Base-by-base conservation (phyloP, 2,329 filamentous ascomycete genomes). In the Zalaria sp. region DNA sequence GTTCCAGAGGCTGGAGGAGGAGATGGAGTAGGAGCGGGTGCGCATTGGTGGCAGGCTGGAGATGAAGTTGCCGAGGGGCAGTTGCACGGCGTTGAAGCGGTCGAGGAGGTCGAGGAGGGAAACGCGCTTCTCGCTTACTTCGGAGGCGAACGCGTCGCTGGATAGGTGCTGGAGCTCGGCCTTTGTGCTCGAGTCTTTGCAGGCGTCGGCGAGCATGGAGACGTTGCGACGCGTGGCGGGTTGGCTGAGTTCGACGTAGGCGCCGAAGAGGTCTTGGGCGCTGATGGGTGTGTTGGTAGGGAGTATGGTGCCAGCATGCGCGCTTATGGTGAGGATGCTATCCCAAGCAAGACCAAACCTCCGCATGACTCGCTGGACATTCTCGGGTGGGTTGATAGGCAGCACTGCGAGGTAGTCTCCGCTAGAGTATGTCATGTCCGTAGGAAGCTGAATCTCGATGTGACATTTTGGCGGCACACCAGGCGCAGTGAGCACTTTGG, bases 41-140 rank as follows among this genome's bases (percentile, higher is more conserved):
- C 82, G 77, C 77, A 91, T 83, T 0, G 83, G 79, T 2, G 81
- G 81, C 1, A 87, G 71, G 68, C 86, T 79, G 29, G 70, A 68
- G 5, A 91, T 67, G 63, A 82, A 89, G 11, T 73, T 62, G 3
- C 71, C 71, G 25, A 91, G 70, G 3, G 81, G 69, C 0, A 89
- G 59, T 3, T 71, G 60, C 28, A 83, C 65, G 0, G 66, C 60
- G 0, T 72, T 67, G 53, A 77, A 80, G 7, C 70, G 66, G 52
- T 84, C 77, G 1, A 89, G 68, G 2, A 89, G 65, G 46, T 87
- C 80, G 5, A 89, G 66, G 0, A 82, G 62, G 0, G 77, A 80
- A 18, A 77, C 41, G 10, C 52, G 50, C 39, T 56, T 53, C 11
- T 51, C 55, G 0, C 57, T 62, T 37, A 67, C 62, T 36, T 63